Evolutionary conservation across 352 stramenopile species (phyloP), one percentile per base, ranked within the genome.

Genomic region (Albugo candida): DNA sequence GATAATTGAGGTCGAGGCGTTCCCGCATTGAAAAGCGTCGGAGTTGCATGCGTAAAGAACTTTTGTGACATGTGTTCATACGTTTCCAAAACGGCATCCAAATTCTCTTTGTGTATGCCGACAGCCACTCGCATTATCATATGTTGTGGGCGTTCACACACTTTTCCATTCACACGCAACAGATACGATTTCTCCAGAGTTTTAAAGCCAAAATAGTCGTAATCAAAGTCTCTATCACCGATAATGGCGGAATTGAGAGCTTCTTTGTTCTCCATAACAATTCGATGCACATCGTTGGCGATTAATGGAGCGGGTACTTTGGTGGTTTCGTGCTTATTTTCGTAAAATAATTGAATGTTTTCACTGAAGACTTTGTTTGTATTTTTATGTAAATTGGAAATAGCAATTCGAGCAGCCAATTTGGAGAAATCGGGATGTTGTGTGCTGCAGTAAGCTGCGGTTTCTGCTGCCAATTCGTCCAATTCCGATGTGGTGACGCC

Each of bases 131-230:
- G 92, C 91, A 99, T 96, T 52, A 98, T 85, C 88, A 99, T 97
- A 57, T 98, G 92, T 73, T 99, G 95, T 1, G 95, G 95, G 4
- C 95, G 83, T 64, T 99, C 95, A 35, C 81, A 79, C 52, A 99
- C 94, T 48, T 91, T 82, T 39, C 86, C 93, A 59, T 97, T 60
- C 11, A 98, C 71, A 49, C 94, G 95, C 44, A 99, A 82, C 13
- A 99, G 67, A 58, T 99, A 99, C 12, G 70, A 85, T 43, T 95
- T 83, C 62, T 99, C 93, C 5, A 99, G 70, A 10, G 95, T 99
- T 66, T 99, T 99, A 70, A 99, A 98, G 27, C 95, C 95, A 70
- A 99, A 99, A 65, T 98, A 99, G 59, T 93, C 81, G 58, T 98
- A 98, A 52, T 97, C 92, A 64, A 98, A 99, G 70, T 99, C 96